Conservation (phyloP, 768 basidiomycete species). For the Chlorophyllum brunneum region DNA sequence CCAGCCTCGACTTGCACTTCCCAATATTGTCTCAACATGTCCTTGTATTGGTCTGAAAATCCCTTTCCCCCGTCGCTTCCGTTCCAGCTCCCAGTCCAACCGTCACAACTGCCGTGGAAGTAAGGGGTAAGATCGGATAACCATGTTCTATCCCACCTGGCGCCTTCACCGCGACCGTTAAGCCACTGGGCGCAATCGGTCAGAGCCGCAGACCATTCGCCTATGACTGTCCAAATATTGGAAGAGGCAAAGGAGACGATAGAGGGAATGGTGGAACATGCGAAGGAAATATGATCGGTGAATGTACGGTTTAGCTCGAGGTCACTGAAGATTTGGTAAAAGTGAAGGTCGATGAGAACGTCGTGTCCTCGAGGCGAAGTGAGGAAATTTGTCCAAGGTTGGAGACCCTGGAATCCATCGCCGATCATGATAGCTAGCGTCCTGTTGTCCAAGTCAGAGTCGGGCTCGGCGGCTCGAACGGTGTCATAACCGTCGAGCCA, state of each 20-base stretch:
- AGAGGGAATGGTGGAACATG: constrained; percentile 50
- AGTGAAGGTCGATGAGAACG: constrained; percentile 67
- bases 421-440: constrained; percentile 58
- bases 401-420: constrained; percentile 57
- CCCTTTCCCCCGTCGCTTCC: constrained; percentile 19
- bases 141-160: constrained; percentile 64
- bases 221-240: constrained; percentile 72
- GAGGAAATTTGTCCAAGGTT: constrained; percentile 62
- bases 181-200: constrained; percentile 80
- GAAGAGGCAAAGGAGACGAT: constrained; percentile 34
- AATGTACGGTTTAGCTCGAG: constrained; percentile 48
- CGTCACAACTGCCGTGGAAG: constrained; percentile 56
- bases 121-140: constrained; percentile 34
- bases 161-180: constrained; percentile 70
- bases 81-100: constrained; percentile 54
- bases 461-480: constrained; percentile 37
- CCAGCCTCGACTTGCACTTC: constrained; percentile 77
- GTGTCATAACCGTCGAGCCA: constrained; percentile 58
- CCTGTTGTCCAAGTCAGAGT: not conserved
- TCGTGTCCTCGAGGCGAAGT: constrained; percentile 47
- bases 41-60: constrained; percentile 62
- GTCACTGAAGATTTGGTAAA: constrained; percentile 72
- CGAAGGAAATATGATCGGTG: constrained; percentile 58
- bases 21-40: constrained; percentile 69
- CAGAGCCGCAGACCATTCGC: constrained; percentile 75